Base-by-base conservation (phyloP, 306 rosid species). In the Hippophae rhamnoides region DNA sequence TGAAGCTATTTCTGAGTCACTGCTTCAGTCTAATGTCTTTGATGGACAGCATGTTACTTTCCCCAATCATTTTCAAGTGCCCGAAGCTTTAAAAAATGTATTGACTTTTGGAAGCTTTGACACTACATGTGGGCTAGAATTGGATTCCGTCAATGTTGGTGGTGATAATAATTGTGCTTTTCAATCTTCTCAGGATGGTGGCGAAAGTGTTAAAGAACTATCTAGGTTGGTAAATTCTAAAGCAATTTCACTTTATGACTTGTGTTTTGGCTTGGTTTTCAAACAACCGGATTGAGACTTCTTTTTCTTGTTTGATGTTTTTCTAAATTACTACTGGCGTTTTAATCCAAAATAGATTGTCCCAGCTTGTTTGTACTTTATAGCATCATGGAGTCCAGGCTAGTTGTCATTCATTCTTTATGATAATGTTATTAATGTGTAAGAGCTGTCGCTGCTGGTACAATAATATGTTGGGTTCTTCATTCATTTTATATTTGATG, bases 41-140 rank as follows among this genome's bases (percentile, higher is more conserved):
- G 57, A 63, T 25, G 59, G 59, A 68, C 86, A 80, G 61, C 87
- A 64, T 44, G 94, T 85, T 66, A 81, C 87, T 48, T 88, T 88
- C 64, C 94, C 96, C 7, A 81, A 70, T 64, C 88, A 88, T 77
- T 85, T 88, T 72, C 82, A 79, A 76, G 94, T 88, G 61, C 82
- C 96, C 0, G 74, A 79, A 70, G 74, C 84, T 64, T 58, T 85
- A 55, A 88, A 83, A 73, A 83, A 69, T 67, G 86, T 82, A 41
- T 78, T 88, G 72, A 83, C 87, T 45, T 88, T 88, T 74, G 96
- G 96, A 77, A 88, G 90, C 78, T 80, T 88, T 49, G 84, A 77
- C 67, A 60, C 78, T 57, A 51, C 42, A 57, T 68, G 49, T 12
- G 78, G 59, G 43, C 63, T 46, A 13, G 76, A 57, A 51, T 84